Base-by-base conservation (phyloP, 2,329 filamentous ascomycete species). In the Nothopassalora personata region DNA sequence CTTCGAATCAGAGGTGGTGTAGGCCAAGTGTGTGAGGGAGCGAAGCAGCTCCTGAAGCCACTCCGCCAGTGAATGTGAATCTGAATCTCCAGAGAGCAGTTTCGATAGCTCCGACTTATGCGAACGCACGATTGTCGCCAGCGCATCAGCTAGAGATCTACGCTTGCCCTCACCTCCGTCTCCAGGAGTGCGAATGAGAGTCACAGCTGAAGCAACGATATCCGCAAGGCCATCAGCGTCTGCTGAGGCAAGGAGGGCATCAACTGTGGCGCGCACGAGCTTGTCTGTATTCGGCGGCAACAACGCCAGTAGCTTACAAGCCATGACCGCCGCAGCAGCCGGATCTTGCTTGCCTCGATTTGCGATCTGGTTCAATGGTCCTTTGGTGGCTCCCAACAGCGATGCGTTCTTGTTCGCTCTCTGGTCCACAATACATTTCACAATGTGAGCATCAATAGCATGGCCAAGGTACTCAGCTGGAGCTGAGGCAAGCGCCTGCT, bases 251-350 rank as follows among this genome's bases (percentile, higher is more conserved):
- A 95, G 75, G 1, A 94, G 79, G 62, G 83, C 87, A 66, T 95
- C 90, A 1, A 96, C 77, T 0, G 90, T 93, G 75, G 87, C 88
- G 71, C 89, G 94, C 0, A 92, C 96, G 58, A 88, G 80, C 39
- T 89, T 86, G 70, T 97, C 94, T 69, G 97, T 94, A 70, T 88
- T 90, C 65, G 90, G 85, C 1, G 82, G 82, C 1, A 90, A 89
- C 53, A 85, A 83, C 39, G 84, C 83, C 47, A 94, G 81, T n/a
- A 97, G 76, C 27, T 84, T 83, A 45, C 81, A 79, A 11, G 94
- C 75, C 6, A 93, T 77, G 1, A 81, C 76, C 4, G 81, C 73
- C 1, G 90, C 80, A 23, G 86, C 79, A 5, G 77, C 76, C 0
- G 86, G 83, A 5, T 87, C 78, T 4, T 80, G 76, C 60, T 87